Evolutionary conservation across 2,329 filamentous ascomycete species (phyloP).

Genomic region (Aspergillus quadricinctus): DNA sequence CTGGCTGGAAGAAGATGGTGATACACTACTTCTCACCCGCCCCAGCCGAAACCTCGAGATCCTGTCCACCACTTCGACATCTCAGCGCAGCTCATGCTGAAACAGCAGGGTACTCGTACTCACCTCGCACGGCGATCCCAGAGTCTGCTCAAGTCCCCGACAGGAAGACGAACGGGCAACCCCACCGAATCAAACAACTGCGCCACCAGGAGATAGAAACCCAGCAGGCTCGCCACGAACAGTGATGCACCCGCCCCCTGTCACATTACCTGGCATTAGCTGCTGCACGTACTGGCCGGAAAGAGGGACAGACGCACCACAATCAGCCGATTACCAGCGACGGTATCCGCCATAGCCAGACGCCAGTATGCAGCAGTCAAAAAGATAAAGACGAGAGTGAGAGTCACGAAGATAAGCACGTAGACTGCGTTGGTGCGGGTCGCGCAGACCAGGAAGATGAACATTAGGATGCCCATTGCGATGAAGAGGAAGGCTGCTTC

Average conservation of each 20-base stretch:
- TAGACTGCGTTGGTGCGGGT: conserved; percentile 69
- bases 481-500: conserved; percentile 55
- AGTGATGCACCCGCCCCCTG: conserved; percentile 45
- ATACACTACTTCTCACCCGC: background rate
- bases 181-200: conserved; percentile 52
- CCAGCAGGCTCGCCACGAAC: conserved; percentile 46
- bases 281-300: too few species aligned
- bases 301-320: conserved; percentile 12
- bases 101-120: background rate
- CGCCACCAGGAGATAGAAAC: conserved; percentile 53
- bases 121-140: conserved; percentile 7
- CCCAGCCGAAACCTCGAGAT: background rate
- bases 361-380: conserved; percentile 60
- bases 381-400: conserved; percentile 56
- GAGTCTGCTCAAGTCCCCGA: conserved; percentile 24
- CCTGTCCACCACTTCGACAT: background rate
- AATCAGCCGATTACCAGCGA: conserved; percentile 25
- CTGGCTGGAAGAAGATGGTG: too few species aligned
- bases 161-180: conserved; percentile 50
- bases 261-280: background rate
- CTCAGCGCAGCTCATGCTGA: background rate
- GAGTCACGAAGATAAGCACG: conserved; percentile 62
- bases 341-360: conserved; percentile 40
- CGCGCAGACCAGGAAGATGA: conserved; percentile 65
- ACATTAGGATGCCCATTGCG: conserved; percentile 62